phyloP scores from a whole-genome alignment of 129 eudicot species.

The Glebionis coronaria region DNA sequence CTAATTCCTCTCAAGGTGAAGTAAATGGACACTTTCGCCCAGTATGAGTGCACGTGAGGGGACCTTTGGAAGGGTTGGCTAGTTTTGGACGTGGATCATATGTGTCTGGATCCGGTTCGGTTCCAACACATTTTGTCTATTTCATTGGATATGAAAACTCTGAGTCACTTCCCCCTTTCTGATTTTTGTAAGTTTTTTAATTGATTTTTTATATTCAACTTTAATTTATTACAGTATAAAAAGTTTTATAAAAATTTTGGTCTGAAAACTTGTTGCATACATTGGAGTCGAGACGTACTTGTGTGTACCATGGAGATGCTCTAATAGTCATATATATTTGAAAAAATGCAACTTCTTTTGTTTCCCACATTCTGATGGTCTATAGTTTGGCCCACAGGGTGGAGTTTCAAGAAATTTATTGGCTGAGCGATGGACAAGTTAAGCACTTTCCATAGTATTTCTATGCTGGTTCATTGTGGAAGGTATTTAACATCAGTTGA shows the following conservation, averaged over 20 bases:
- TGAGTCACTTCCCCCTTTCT: slow-evolving; percentile 95
- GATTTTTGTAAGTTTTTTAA: slow-evolving; percentile 86
- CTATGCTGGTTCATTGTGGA: neutral
- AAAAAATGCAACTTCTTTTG: neutral
- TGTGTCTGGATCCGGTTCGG: slow-evolving; percentile 73
- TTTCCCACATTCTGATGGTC: too few species aligned
- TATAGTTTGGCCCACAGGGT: slow-evolving; percentile 32
- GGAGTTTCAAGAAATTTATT: too few species aligned
- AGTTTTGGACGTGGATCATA: slow-evolving; percentile 92
- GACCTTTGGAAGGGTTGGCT: slow-evolving; percentile 88
- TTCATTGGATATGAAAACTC: slow-evolving; percentile 84
- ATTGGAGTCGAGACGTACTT: too few species aligned
- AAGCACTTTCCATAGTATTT: too few species aligned
- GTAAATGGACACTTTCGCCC: slow-evolving; percentile 83
- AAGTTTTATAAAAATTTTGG: too few species aligned
- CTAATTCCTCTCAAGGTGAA: slow-evolving; percentile 75
- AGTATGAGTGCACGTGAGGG: slow-evolving; percentile 84
- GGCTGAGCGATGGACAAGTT: too few species aligned
- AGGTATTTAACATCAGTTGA: neutral
- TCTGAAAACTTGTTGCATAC: too few species aligned
- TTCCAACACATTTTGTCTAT: slow-evolving; percentile 89
- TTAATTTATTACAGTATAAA: too few species aligned
- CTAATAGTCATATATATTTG: slow-evolving; percentile 13
- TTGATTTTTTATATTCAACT: too few species aligned
- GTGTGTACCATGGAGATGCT: too few species aligned